phyloP scores from a whole-genome alignment of 371 early-diverging fungal genomes.

The Haplosporangium sp. region DNA sequence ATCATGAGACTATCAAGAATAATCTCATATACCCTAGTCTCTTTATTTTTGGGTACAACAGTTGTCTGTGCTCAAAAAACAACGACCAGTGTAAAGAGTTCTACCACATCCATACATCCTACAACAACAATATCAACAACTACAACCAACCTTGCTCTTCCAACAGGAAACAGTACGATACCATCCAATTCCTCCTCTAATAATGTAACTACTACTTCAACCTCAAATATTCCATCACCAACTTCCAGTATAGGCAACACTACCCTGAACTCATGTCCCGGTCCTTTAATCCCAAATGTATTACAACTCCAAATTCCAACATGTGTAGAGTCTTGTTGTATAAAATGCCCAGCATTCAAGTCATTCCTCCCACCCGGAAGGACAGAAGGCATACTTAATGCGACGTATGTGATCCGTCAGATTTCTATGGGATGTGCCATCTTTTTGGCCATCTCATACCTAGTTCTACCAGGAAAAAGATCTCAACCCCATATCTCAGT shows the following conservation, averaged over 20 bases:
- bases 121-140: not conserved
- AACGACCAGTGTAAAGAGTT: not conserved
- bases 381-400: slow-evolving; percentile 18
- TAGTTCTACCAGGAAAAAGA: slow-evolving; percentile 60
- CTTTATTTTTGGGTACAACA: not conserved
- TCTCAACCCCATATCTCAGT: slow-evolving; percentile 63
- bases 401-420: slow-evolving; percentile 35
- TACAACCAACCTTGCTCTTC: slow-evolving; percentile 7
- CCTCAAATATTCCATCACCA: slow-evolving; percentile 9
- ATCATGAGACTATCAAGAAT: slow-evolving; percentile 7
- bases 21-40: not conserved
- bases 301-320: slow-evolving; percentile 24
- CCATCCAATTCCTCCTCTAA: not conserved
- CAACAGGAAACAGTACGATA: not conserved
- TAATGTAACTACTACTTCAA: not conserved
- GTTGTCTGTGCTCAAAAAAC: slow-evolving; percentile 1
- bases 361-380: slow-evolving; percentile 33
- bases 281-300: slow-evolving; percentile 34
- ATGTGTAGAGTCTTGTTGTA: slow-evolving; percentile 27
- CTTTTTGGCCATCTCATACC: slow-evolving; percentile 59
- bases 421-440: slow-evolving; percentile 49
- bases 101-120: not conserved
- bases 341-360: slow-evolving; percentile 39
- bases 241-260: slow-evolving; percentile 12
- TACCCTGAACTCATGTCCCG: slow-evolving; percentile 15